Conservation (phyloP, 352 stramenopile species). For the Phytophthora citricola region DNA sequence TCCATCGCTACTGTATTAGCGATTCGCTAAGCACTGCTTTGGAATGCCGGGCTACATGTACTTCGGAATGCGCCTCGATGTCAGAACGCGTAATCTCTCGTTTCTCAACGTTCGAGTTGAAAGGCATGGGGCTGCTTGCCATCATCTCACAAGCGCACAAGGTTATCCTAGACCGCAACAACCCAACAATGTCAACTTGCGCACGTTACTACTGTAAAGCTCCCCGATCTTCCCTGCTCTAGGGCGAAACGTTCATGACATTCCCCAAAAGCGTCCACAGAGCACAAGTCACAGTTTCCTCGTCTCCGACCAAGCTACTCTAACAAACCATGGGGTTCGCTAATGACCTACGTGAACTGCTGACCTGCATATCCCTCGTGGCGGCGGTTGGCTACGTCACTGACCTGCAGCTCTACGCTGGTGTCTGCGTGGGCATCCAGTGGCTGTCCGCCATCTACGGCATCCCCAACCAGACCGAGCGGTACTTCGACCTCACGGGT, state of each 20-base stretch:
- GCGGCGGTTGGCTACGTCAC: conserved; percentile 44
- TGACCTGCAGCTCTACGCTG: conserved; percentile 56
- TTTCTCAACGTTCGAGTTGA: too few species aligned
- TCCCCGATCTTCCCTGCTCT: conserved; percentile 4
- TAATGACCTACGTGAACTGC: conserved; percentile 76
- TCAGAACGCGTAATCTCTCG: background rate
- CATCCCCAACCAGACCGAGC: conserved; percentile 74
- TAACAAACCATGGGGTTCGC: conserved; percentile 24
- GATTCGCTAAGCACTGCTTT: too few species aligned
- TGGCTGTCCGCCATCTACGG: conserved; percentile 73
- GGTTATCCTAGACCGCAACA: conserved; percentile 2
- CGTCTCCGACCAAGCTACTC: conserved; percentile 4
- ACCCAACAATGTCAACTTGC: conserved; percentile 3
- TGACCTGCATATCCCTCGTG: conserved; percentile 71
- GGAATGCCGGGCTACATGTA: too few species aligned
- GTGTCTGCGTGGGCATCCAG: conserved; percentile 63
- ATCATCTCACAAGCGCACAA: conserved; percentile 2
- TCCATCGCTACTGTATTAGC: too few species aligned
- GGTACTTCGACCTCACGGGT: conserved; percentile 85
- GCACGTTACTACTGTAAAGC: conserved; percentile 5
- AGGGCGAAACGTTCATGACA: background rate
- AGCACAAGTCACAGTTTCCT: background rate
- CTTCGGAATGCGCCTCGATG: background rate
- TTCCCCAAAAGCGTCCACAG: conserved; percentile 1
- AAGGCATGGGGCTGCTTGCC: background rate